phyloP scores from a whole-genome alignment of 2,329 filamentous ascomycete genomes.

The Arthrobotrys iridis region DNA sequence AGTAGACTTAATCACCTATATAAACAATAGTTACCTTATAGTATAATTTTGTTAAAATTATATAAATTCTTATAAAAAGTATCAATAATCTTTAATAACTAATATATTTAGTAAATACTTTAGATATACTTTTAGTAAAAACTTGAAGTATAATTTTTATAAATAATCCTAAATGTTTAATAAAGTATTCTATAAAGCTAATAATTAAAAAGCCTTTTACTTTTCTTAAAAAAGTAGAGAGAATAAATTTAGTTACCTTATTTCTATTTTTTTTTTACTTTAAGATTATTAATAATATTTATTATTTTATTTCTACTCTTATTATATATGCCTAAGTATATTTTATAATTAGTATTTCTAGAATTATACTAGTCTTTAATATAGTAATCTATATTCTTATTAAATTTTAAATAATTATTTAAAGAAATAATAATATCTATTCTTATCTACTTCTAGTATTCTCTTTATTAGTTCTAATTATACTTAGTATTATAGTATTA shows the following conservation, averaged over 20 bases:
- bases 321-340: too few relatives aligned
- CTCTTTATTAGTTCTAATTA: slow-evolving; percentile 3
- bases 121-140: not conserved
- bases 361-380: slow-evolving; percentile 29
- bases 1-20: too few relatives aligned
- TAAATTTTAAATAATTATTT: too few relatives aligned
- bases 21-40: not conserved
- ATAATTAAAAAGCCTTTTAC: not conserved
- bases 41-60: not conserved
- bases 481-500: slow-evolving; percentile 10
- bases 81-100: not conserved
- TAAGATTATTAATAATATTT: slow-evolving; percentile 39
- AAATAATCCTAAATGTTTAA: not conserved
- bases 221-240: not conserved
- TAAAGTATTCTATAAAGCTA: not conserved
- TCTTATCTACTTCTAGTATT: not conserved
- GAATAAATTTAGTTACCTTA: too few relatives aligned
- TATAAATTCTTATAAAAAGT: not conserved
- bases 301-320: slow-evolving; percentile 35
- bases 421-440: slow-evolving; percentile 27
- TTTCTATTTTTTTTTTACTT: too few relatives aligned
- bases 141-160: not conserved
- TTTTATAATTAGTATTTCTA: too few relatives aligned
- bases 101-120: not conserved
- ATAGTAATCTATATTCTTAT: slow-evolving; percentile 55